These are phyloP conservation scores for Luffa aegyptiaca DNA, from an alignment of 306 rosid species.

Conservation along the genomic window DNA sequence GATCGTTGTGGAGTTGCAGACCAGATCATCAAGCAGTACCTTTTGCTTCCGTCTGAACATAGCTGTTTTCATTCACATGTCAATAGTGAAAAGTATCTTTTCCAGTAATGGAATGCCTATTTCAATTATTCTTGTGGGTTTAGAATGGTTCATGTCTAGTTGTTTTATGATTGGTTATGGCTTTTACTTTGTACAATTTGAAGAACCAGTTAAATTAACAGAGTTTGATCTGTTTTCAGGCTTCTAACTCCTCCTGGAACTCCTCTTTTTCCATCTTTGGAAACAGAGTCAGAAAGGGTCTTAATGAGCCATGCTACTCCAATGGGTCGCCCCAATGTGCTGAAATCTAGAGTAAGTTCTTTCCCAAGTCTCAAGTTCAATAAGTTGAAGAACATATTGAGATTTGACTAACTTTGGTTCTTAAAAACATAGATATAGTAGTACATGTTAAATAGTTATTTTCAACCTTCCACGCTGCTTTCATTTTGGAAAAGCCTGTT, in stretches of 20 bases:
- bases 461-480: neutral
- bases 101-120: neutral
- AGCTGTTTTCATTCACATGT: neutral
- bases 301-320: slow-evolving; percentile 68
- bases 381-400: neutral
- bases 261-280: slow-evolving; percentile 97
- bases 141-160: neutral
- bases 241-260: slow-evolving; percentile 96
- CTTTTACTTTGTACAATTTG: neutral
- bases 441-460: neutral
- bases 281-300: slow-evolving; percentile 68
- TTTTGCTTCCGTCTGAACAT: neutral
- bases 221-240: slow-evolving; percentile 38
- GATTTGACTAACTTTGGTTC: neutral
- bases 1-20: neutral
- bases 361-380: neutral
- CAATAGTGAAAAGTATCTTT: neutral
- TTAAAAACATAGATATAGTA: neutral
- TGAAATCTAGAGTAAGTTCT: slow-evolving; percentile 80
- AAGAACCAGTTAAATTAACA: slow-evolving; percentile 4
- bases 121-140: neutral
- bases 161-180: neutral
- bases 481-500: neutral
- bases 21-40: neutral
- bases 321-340: slow-evolving; percentile 53